phyloP scores from a whole-genome alignment of 768 basidiomycete genomes.

The Mycena venus region DNA sequence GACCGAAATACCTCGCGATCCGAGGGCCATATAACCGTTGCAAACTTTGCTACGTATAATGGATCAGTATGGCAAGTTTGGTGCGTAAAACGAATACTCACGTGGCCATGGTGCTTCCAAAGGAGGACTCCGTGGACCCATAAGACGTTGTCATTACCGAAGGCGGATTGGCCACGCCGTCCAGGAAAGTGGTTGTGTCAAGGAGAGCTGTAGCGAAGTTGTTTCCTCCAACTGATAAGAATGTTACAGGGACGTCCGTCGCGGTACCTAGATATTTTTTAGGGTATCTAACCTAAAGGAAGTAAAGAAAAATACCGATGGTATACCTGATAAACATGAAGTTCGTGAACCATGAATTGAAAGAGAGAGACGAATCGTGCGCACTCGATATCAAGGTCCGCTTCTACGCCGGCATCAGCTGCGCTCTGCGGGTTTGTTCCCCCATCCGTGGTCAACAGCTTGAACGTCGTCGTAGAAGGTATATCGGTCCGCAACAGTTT shows the following conservation, averaged over 20 bases:
- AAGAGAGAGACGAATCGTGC: no score
- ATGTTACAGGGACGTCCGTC: neutral
- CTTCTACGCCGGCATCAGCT: neutral
- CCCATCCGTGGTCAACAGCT: neutral
- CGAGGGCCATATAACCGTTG: slow-evolving; percentile 3
- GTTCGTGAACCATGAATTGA: no score
- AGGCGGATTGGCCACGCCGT: neutral
- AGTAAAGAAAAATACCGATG: neutral
- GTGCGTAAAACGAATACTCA: neutral
- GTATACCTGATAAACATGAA: no score
- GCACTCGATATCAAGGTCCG: neutral
- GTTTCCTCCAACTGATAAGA: neutral
- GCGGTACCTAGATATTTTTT: neutral
- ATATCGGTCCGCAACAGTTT: neutral
- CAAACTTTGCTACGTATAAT: neutral
- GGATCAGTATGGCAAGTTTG: neutral
- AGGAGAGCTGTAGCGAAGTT: neutral
- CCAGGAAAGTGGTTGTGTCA: neutral
- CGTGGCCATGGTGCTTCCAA: slow-evolving; percentile 3
- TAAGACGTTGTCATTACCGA: neutral
- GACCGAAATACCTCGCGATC: neutral
- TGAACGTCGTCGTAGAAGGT: neutral
- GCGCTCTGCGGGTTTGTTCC: neutral
- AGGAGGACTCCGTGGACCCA: neutral
- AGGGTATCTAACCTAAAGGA: neutral